These are phyloP conservation scores for Malassezia equina DNA, from an alignment of 1,284 basidiomycete species.

Conservation along the genomic window DNA sequence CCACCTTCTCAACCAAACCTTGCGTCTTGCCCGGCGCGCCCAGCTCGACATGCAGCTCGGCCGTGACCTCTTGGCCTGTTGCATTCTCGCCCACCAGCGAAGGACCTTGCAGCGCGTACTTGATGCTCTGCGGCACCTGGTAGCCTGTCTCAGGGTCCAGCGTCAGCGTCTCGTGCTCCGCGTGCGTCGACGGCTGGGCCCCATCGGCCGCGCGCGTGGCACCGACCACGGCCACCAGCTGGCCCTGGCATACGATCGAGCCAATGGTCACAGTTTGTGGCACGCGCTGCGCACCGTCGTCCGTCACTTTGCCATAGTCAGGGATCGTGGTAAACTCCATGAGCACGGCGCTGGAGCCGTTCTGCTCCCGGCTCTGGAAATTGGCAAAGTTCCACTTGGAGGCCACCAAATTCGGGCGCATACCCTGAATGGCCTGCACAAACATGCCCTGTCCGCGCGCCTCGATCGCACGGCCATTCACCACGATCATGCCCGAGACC, in stretches of 20 bases:
- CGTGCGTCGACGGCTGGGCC: conserved; percentile 55
- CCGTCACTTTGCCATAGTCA: conserved; percentile 28
- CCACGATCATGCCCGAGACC: conserved; percentile 62
- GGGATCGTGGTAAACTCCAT: conserved; percentile 83
- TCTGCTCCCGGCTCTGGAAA: conserved; percentile 57
- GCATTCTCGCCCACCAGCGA: conserved; percentile 50
- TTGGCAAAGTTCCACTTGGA: conserved; percentile 89
- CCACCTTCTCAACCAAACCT: conserved; percentile 90
- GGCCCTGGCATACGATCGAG: conserved; percentile 65
- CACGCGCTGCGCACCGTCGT: conserved; percentile 14
- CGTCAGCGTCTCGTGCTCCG: conserved; percentile 59
- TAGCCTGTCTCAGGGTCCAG: conserved; percentile 70
- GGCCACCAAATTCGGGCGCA: conserved; percentile 90
- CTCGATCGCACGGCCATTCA: conserved; percentile 59
- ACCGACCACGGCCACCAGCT: conserved; percentile 60
- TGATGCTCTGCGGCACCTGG: conserved; percentile 60
- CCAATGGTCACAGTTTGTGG: conserved; percentile 63
- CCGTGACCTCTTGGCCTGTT: conserved; percentile 14
- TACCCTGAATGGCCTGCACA: conserved; percentile 93
- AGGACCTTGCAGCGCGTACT: conserved; percentile 69
- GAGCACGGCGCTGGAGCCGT: conserved; percentile 65
- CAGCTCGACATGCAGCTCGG: conserved; percentile 19
- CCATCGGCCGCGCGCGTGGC: conserved; percentile 43
- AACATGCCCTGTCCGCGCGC: conserved; percentile 77
- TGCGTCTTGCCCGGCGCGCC: conserved; percentile 48